Percentiles rank a stretch among this genome's conserved stretches.
phyloP scores from a whole-genome alignment of 768 basidiomycete genomes.

The Leccinum rimulosum region DNA sequence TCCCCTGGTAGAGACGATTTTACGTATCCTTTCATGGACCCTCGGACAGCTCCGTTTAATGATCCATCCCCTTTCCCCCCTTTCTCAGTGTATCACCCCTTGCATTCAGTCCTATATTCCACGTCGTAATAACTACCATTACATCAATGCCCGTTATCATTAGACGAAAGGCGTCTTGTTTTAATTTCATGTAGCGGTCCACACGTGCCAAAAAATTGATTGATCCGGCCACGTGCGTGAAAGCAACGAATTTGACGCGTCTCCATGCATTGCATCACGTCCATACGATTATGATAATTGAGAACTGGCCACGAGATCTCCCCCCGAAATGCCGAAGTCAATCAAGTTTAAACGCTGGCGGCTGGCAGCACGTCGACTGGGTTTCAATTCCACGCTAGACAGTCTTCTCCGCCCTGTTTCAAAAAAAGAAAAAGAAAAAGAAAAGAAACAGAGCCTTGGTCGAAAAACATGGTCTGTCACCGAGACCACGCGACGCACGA shows the following conservation, averaged over 20 bases:
- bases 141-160: slow-evolving; percentile 15
- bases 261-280: not conserved
- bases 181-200: slow-evolving; percentile 14
- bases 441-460: not conserved
- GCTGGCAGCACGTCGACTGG: slow-evolving; percentile 18
- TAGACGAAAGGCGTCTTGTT: slow-evolving; percentile 13
- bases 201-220: slow-evolving; percentile 11
- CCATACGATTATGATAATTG: not conserved
- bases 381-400: slow-evolving; percentile 10
- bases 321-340: slow-evolving; percentile 17
- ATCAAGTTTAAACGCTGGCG: slow-evolving; percentile 22
- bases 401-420: slow-evolving; percentile 24
- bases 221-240: slow-evolving; percentile 16
- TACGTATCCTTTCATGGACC: slow-evolving; percentile 25
- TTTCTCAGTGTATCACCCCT: slow-evolving; percentile 18
- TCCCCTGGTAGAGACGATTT: slow-evolving; percentile 13
- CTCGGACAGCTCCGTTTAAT: slow-evolving; percentile 19
- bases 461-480: not conserved
- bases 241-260: slow-evolving; percentile 22
- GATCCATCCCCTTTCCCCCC: slow-evolving; percentile 3
- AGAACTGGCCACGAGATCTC: slow-evolving; percentile 5
- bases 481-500: slow-evolving; percentile 18
- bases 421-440: not conserved
- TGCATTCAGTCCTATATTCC: slow-evolving; percentile 17
- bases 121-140: slow-evolving; percentile 25